Evolutionary conservation across 2,329 filamentous ascomycete species (phyloP).

Genomic region (Beauveria caledonica): DNA sequence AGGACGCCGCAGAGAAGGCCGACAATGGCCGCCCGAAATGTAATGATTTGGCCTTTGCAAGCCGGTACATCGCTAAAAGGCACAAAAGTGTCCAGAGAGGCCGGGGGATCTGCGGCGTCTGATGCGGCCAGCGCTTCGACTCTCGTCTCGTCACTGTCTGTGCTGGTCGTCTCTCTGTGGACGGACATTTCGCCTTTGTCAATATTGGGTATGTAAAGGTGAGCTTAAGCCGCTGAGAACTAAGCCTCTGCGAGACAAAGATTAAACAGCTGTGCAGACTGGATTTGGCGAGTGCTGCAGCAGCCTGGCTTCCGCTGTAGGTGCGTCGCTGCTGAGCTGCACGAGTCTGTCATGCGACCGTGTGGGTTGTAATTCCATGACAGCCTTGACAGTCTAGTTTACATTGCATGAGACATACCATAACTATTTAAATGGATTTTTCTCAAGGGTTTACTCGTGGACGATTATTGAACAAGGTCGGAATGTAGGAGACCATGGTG

Average conservation of each 20-base stretch:
- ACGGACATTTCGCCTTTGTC: background rate
- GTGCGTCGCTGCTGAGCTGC: background rate
- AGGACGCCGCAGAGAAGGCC: slow-evolving; percentile 3
- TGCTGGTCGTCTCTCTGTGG: background rate
- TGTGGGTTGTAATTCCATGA: background rate
- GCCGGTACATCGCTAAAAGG: background rate
- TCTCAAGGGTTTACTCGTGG: no score
- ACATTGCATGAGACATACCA: background rate
- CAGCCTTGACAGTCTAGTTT: background rate
- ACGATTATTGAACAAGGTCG: no score
- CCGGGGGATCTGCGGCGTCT: no score
- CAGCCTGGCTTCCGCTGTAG: no score
- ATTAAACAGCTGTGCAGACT: background rate
- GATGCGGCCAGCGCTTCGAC: background rate
- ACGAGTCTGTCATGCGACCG: background rate
- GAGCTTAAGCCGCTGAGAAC: no score
- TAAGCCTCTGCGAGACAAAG: no score
- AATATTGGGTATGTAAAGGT: no score
- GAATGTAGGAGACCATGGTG: background rate
- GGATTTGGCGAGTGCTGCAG: background rate
- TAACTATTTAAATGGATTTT: background rate
- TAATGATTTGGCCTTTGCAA: background rate
- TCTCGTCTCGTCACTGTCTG: background rate
- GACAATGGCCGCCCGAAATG: background rate
- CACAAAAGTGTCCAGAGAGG: background rate